Percentiles rank a stretch among this genome's conserved stretches.
Conservation (phyloP, 768 basidiomycete species). For the Lentinula boryana region DNA sequence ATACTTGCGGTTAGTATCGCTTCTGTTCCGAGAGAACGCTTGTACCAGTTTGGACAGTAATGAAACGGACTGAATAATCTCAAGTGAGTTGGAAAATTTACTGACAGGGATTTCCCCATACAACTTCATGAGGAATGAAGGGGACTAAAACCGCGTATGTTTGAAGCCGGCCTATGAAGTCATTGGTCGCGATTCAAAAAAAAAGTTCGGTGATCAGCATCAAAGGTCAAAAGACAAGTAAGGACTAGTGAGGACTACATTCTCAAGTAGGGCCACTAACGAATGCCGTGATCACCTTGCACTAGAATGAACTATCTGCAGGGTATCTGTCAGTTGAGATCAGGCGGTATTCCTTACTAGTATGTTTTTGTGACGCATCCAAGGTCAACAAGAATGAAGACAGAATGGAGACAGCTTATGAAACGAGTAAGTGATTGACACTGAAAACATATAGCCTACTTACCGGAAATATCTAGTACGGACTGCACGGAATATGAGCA, state of each 20-base stretch:
- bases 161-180: too few species aligned
- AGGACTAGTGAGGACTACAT: background rate
- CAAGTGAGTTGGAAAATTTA: background rate
- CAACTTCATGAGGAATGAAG: background rate
- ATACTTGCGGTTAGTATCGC: background rate
- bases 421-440: background rate
- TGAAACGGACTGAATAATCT: background rate
- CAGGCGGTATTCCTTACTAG: background rate
- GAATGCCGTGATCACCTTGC: background rate
- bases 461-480: background rate
- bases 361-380: background rate
- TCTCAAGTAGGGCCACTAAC: background rate
- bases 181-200: too few species aligned
- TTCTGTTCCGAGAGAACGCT: slow-evolving; percentile 1
- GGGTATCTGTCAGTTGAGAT: background rate
- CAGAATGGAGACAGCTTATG: background rate
- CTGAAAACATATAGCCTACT: background rate
- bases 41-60: background rate
- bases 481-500: background rate
- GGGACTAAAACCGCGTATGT: too few species aligned
- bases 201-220: too few species aligned
- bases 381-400: background rate
- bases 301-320: background rate
- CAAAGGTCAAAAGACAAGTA: background rate
- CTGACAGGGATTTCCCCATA: background rate